Evolutionary conservation across 345 rosid species (phyloP).

Genomic region (Alliaria petiolata): DNA sequence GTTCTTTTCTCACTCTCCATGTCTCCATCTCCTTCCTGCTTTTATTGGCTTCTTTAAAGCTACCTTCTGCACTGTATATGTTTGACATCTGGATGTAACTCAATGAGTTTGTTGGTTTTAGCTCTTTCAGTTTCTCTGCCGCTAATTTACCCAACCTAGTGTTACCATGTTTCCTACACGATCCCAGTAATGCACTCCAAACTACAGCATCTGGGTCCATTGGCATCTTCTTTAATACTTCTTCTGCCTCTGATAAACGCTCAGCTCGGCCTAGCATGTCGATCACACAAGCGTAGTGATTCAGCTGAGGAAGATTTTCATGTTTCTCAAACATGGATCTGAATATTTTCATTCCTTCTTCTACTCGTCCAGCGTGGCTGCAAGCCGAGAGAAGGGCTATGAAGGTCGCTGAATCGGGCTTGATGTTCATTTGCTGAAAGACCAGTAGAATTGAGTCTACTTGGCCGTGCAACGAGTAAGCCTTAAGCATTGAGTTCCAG

Average conservation of each 20-base stretch:
- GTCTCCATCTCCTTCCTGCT: constrained; percentile 61
- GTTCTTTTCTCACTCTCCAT: constrained; percentile 66
- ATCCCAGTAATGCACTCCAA: constrained; percentile 82
- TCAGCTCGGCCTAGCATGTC: constrained; percentile 89
- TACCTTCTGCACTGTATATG: constrained; percentile 64
- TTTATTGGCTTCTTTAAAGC: constrained; percentile 58
- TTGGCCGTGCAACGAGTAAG: constrained; percentile 74
- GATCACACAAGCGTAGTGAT: constrained; percentile 83
- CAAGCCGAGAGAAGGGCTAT: constrained; percentile 82
- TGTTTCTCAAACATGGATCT: constrained; percentile 51
- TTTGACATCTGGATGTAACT: constrained; percentile 84
- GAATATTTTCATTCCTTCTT: constrained; percentile 62
- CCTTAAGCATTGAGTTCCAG: constrained; percentile 91
- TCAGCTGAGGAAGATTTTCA: constrained; percentile 56
- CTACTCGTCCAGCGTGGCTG: constrained; percentile 80
- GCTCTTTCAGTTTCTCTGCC: constrained; percentile 52
- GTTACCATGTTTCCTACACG: constrained; percentile 82
- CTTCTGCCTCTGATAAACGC: constrained; percentile 55
- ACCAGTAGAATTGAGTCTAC: constrained; percentile 60
- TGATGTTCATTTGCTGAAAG: constrained; percentile 53
- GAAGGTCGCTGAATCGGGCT: constrained; percentile 73
- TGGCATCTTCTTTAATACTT: constrained; percentile 62
- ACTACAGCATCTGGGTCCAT: constrained; percentile 74
- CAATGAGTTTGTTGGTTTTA: constrained; percentile 59
- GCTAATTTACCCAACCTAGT: constrained; percentile 56